Percentiles rank a stretch among this genome's conserved stretches.
Evolutionary conservation across 2,329 filamentous ascomycete genomes (phyloP).

Genomic region (Penicillium aurantiogriseum): DNA sequence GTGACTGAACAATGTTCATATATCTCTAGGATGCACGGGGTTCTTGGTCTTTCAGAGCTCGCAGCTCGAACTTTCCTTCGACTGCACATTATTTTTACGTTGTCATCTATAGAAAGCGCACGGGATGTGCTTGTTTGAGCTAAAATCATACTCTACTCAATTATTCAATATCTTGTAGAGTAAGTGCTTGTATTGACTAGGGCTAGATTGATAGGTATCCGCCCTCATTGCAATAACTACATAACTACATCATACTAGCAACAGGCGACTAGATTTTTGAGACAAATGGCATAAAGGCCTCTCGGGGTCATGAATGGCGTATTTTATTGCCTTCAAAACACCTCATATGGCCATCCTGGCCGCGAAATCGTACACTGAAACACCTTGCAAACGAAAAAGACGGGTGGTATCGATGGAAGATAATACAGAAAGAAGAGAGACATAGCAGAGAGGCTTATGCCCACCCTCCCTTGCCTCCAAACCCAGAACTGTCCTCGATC

Average conservation of each 20-base stretch:
- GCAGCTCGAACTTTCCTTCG: background rate
- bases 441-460: conserved; percentile 8
- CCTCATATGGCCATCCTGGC: background rate
- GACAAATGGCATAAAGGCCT: background rate
- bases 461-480: conserved; percentile 40
- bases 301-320: background rate
- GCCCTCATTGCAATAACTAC: background rate
- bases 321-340: background rate
- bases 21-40: background rate
- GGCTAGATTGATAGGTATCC: background rate
- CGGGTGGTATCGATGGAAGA: conserved; percentile 8
- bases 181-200: background rate
- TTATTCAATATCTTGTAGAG: background rate
- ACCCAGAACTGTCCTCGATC: conserved; percentile 43
- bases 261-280: background rate
- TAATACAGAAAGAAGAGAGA: conserved; percentile 1
- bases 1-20: background rate
- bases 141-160: conserved; percentile 10
- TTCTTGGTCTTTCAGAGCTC: background rate
- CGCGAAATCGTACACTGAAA: background rate
- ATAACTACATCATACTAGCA: background rate
- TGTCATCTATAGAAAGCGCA: background rate
- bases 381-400: background rate
- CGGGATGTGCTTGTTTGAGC: conserved; percentile 4
- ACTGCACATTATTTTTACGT: background rate